Base-by-base conservation (phyloP, 306 rosid genomes). In the Dalbergia oliveri region DNA sequence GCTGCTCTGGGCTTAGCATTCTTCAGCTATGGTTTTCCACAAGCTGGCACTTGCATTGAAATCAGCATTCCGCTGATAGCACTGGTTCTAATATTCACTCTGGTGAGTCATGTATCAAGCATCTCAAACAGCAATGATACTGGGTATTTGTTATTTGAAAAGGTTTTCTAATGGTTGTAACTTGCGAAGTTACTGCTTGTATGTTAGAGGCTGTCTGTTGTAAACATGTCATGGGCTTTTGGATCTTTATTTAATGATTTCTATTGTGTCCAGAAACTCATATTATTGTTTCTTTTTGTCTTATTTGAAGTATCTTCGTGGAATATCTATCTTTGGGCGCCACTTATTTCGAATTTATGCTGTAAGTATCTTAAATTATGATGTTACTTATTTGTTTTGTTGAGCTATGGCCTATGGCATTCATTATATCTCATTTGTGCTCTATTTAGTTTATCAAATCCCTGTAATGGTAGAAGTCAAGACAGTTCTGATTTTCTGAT, bases 1-100 rank as follows among this genome's bases (percentile, higher is more conserved):
- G 97, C 98, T 43, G 97, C 97, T 3, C 89, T 93, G 62, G 97
- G 99, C 72, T 90, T 94, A 84, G 97, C 99, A 18, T 94, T 94
- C 87, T 94, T 94, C 72, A 91, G 99, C 89, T 94, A 88, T 47
- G 99, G 99, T 19, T 93, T 94, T 87, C 97, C 95, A 33, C 97
- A 93, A 83, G 97, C 97, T 57, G 97, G 97, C 43, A 86, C 89
- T 81, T 95, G 99, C 82, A 66, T 90, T 72, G 99, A 95, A 89
- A 95, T 95, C 67, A 93, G 94, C 64, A 51, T 95, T 83, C 99
- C 98, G 5, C 90, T 81, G 84, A 90, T 95, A 84, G 86, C 92
- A 8, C 79, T 95, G 84, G 87, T 93, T 78, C 93, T 95, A 62
- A 66, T 93, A 77, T 95, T 88, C 88, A 84, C 97, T 45, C 82